Evolutionary conservation across 140 eudicot genomes (phyloP).

Genomic region (Erigeron philadelphicus): DNA sequence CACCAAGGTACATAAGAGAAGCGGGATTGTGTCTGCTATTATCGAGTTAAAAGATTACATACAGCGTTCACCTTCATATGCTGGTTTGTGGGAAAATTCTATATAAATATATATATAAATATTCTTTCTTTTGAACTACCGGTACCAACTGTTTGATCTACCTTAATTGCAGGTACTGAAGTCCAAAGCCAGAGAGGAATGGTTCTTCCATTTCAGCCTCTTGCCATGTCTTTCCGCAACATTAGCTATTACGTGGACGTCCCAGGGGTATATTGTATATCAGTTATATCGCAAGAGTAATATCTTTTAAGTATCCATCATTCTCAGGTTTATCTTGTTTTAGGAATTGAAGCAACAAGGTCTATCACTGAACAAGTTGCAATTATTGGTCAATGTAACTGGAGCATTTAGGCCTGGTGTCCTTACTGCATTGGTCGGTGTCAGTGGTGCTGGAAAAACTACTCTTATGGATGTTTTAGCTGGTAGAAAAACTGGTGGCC

Average conservation of each 20-base stretch:
- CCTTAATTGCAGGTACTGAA: slow-evolving; percentile 35
- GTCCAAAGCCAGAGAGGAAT: slow-evolving; percentile 50
- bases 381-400: slow-evolving; percentile 59
- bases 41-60: slow-evolving; percentile 62
- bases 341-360: slow-evolving; percentile 77
- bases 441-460: slow-evolving; percentile 93
- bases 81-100: slow-evolving; percentile 41
- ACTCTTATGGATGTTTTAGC: slow-evolving; percentile 93
- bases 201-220: slow-evolving; percentile 94
- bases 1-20: slow-evolving; percentile 36
- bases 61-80: slow-evolving; percentile 61
- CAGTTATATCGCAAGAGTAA: background rate
- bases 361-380: slow-evolving; percentile 46
- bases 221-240: slow-evolving; percentile 74
- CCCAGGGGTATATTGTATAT: slow-evolving; percentile 72
- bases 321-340: slow-evolving; percentile 12
- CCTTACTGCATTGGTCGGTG: slow-evolving; percentile 88
- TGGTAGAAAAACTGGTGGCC: slow-evolving; percentile 89
- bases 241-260: slow-evolving; percentile 63
- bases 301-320: background rate
- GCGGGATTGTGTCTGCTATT: slow-evolving; percentile 28
- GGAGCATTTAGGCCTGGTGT: slow-evolving; percentile 87
- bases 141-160: background rate
- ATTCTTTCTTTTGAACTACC: slow-evolving; percentile 1
- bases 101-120: background rate